Evolutionary conservation across 2,329 filamentous ascomycete species (phyloP).

Genomic region (Ophiosphaerella herpotricha): DNA sequence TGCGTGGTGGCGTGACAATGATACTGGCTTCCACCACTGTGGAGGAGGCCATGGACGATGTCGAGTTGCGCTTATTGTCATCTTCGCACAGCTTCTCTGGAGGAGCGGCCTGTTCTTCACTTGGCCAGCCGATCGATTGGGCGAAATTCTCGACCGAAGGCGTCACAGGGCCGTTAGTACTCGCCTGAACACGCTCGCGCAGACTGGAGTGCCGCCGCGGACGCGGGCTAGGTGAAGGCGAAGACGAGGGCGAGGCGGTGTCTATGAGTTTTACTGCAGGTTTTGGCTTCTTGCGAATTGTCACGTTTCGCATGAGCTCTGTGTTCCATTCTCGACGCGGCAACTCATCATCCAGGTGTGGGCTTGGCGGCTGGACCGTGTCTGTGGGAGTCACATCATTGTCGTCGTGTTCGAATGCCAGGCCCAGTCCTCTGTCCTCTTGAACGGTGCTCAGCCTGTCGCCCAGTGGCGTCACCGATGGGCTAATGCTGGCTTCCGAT

Average conservation of each 20-base stretch:
- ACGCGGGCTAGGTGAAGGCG: conserved; percentile 24
- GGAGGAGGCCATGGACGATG: conserved; percentile 58
- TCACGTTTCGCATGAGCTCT: conserved; percentile 49
- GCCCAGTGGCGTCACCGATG: conserved; percentile 31
- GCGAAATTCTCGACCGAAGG: conserved; percentile 55
- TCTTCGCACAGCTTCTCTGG: conserved; percentile 30
- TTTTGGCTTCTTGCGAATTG: conserved; percentile 44
- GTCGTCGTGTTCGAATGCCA: conserved; percentile 42
- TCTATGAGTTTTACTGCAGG: conserved; percentile 14
- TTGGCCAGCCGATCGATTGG: conserved; percentile 57
- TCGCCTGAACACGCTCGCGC: conserved; percentile 40
- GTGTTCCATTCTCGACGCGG: conserved; percentile 48
- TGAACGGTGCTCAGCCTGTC: conserved; percentile 35
- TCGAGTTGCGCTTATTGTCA: conserved; percentile 53
- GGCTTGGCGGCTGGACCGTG: conserved; percentile 14
- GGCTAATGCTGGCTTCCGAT: conserved; percentile 39
- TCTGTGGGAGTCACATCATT: conserved; percentile 40
- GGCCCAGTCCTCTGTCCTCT: conserved; percentile 40
- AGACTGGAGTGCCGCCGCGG: conserved; percentile 32
- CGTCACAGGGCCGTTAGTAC: conserved; percentile 37
- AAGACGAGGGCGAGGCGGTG: conserved; percentile 25
- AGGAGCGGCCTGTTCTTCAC: conserved; percentile 36
- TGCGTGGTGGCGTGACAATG: conserved; percentile 54
- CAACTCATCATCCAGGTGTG: conserved; percentile 16
- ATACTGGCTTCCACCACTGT: conserved; percentile 61